Base-by-base conservation (phyloP, 2,329 filamentous ascomycete species). In the Penicillium sumatraense region DNA sequence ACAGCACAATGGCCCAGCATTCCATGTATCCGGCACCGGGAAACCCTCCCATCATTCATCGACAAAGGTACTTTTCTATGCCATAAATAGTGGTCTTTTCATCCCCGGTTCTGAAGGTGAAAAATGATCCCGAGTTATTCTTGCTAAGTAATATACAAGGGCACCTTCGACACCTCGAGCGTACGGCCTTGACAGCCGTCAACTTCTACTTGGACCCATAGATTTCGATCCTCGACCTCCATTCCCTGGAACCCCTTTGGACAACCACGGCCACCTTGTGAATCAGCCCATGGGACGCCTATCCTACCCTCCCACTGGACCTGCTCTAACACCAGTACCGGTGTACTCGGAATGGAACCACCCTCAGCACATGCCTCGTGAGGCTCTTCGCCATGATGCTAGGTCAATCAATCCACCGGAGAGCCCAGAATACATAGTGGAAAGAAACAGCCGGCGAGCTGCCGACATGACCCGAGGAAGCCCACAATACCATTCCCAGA, bases 401-500 rank as follows among this genome's bases (percentile, higher is more conserved):
- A 68, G 74, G 49, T 64, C 66, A 49, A 59, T 64, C 45, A 69
- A 63, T 47, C 60, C 68, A 29, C 51, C 68, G 52, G 74, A 76
- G 26, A 68, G 61, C 36, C 62, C 67, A 29, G 72, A 75, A 50
- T 75, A 72, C 49, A 60, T 72, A 52, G 65, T 74, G 52, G 74
- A 75, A 57, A 69, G 68, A 53, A 67, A 67, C 57, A 70, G 64
- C 54, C 69, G 70, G 42, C 68, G 70, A 51, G 59, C 66, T 50
- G 58, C 65, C 18, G 73, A 74, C 49, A 68, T 64, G 40, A 51
- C 63, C 54, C 71, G 69, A 56, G 65, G 63, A 59, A 63, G 60
- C 35, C 55, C 67, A 29, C 73, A 72, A 58, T 73, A 75, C 56
- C 67, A 72, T 54, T 73, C 76, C 36, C 87, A 90, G 69, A 83